Conservation (phyloP, 108 stramenopile species). For the Nitzschia putrida region DNA sequence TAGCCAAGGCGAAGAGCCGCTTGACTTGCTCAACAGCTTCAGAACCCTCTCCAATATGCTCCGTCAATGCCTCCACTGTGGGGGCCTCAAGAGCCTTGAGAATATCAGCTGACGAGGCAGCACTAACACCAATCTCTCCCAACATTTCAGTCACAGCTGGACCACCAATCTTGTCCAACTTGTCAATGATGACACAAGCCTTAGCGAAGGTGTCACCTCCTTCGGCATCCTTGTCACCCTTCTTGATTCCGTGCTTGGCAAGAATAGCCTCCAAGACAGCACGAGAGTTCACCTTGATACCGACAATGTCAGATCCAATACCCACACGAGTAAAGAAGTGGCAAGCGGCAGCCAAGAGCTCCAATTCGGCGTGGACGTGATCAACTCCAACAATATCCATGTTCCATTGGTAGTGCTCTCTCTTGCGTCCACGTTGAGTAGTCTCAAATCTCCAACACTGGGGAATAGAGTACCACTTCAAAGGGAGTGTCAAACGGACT, state of each 20-base stretch:
- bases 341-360: slow-evolving; percentile 88
- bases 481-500: slow-evolving; percentile 81
- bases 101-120: slow-evolving; percentile 71
- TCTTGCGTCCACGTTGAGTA: slow-evolving; percentile 91
- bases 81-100: slow-evolving; percentile 71
- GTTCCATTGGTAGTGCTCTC: slow-evolving; percentile 99
- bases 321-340: slow-evolving; percentile 86
- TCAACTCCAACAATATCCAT: slow-evolving; percentile 90
- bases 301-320: slow-evolving; percentile 84
- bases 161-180: slow-evolving; percentile 94
- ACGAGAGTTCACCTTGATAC: slow-evolving; percentile 95
- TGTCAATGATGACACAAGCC: slow-evolving; percentile 96
- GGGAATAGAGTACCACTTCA: slow-evolving; percentile 95
- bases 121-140: slow-evolving; percentile 50
- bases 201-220: slow-evolving; percentile 88
- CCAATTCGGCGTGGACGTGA: slow-evolving; percentile 92
- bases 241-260: slow-evolving; percentile 82
- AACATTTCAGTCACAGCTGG: slow-evolving; percentile 83
- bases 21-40: slow-evolving; percentile 81
- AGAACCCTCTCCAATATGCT: slow-evolving; percentile 74
- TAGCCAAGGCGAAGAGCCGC: slow-evolving; percentile 73
- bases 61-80: slow-evolving; percentile 77
- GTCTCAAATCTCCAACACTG: slow-evolving; percentile 97
- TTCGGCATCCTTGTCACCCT: slow-evolving; percentile 29
- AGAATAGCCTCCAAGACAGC: slow-evolving; percentile 87